Percentiles rank a stretch among this genome's conserved stretches.
Conservation (phyloP, 768 basidiomycete genomes). For the Phanerochaete sordida region DNA sequence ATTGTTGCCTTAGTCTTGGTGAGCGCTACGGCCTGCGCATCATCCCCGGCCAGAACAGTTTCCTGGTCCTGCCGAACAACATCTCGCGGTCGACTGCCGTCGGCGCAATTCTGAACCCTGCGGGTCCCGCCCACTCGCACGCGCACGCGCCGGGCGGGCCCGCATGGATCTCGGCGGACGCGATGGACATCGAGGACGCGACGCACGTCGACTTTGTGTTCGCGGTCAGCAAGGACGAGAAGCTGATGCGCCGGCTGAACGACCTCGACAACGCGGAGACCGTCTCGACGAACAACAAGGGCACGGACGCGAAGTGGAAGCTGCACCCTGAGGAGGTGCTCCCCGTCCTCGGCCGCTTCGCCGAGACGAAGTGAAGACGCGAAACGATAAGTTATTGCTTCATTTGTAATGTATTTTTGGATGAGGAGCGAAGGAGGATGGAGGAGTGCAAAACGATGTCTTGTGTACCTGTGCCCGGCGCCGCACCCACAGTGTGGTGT, state of each 20-base stretch:
- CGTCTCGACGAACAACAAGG: slow-evolving; percentile 67
- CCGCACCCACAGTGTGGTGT: no score
- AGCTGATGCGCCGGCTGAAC: slow-evolving; percentile 69
- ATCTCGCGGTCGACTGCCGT: slow-evolving; percentile 83
- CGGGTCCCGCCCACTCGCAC: slow-evolving; percentile 39
- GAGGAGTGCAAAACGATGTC: no score
- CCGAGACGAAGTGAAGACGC: slow-evolving; percentile 17
- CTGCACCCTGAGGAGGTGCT: slow-evolving; percentile 35
- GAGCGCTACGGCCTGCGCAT: slow-evolving; percentile 82
- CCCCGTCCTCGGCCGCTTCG: slow-evolving; percentile 32
- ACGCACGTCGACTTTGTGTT: slow-evolving; percentile 57
- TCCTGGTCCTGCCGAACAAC: slow-evolving; percentile 81
- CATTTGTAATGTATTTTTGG: not conserved
- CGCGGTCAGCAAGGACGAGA: slow-evolving; percentile 73
- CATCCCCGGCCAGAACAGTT: slow-evolving; percentile 74
- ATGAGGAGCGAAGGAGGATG: no score
- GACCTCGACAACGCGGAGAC: slow-evolving; percentile 74
- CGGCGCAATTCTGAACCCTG: slow-evolving; percentile 72
- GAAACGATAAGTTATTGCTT: slow-evolving; percentile 2
- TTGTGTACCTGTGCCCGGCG: no score
- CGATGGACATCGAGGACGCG: slow-evolving; percentile 29
- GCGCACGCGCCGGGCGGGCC: slow-evolving; percentile 21
- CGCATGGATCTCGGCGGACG: slow-evolving; percentile 39
- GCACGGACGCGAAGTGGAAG: slow-evolving; percentile 79
- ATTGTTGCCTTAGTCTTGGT: slow-evolving; percentile 52